These are phyloP conservation scores for Fraxinus paxiana DNA, from an alignment of 305 asterid genomes.

Conservation along the genomic window DNA sequence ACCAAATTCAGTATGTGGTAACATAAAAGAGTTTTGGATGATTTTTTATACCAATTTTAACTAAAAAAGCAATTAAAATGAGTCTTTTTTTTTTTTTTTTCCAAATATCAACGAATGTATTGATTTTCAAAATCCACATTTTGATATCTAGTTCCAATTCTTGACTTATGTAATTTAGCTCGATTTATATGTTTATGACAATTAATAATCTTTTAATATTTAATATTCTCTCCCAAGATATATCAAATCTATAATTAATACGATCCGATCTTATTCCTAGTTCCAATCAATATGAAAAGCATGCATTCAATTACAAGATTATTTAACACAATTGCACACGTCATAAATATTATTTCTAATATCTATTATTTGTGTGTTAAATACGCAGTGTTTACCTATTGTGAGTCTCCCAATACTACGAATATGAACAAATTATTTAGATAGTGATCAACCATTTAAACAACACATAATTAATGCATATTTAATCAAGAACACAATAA, in stretches of 20 bases:
- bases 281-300: background rate
- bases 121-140: no score
- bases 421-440: background rate
- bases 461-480: no score
- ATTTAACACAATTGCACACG: background rate
- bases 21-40: background rate
- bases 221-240: background rate
- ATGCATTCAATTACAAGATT: background rate
- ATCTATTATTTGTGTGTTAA: background rate
- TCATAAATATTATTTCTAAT: no score
- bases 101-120: no score
- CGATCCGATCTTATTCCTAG: background rate
- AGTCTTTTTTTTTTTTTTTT: no score
- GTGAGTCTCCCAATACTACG: background rate
- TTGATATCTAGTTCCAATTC: no score
- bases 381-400: background rate
- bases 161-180: background rate
- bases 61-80: background rate
- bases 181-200: background rate
- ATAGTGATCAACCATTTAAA: background rate
- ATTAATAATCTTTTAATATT: no score
- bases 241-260: no score
- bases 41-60: background rate
- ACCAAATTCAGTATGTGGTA: background rate
- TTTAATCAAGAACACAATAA: background rate